Evolutionary conservation across 1,139 yeast genomes (phyloP).

Genomic region (Debaryomycetaceae sp.): DNA sequence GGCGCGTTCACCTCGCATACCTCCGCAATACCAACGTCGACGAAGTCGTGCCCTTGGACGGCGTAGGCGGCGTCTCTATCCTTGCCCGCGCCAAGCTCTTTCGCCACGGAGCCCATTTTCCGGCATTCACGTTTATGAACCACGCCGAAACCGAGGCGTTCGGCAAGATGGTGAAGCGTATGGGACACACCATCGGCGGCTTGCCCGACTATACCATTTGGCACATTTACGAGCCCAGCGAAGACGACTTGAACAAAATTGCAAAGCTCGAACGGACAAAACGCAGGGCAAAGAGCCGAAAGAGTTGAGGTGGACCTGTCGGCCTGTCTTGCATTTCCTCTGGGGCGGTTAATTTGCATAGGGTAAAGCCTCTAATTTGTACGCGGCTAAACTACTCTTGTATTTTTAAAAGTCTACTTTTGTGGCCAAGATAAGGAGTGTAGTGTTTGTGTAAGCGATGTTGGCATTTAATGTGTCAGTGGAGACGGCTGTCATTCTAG

Average conservation of each 20-base stretch:
- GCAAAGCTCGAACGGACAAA: conserved; percentile 62
- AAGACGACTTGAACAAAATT: conserved; percentile 72
- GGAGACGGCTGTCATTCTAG: no score
- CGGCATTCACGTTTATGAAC: conserved; percentile 78
- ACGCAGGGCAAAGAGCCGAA: no score
- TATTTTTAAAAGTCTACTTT: no score
- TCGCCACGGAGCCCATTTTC: conserved; percentile 75
- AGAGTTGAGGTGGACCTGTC: no score
- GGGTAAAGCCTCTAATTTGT: no score
- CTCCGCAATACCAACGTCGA: conserved; percentile 55
- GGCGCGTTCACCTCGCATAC: conserved; percentile 77
- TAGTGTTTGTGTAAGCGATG: no score
- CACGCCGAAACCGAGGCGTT: conserved; percentile 93
- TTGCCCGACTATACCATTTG: conserved; percentile 83
- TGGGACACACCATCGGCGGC: conserved; percentile 79
- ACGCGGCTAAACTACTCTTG: no score
- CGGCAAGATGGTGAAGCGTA: conserved; percentile 73
- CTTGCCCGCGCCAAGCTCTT: conserved; percentile 75
- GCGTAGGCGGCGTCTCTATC: conserved; percentile 86
- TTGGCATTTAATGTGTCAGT: no score
- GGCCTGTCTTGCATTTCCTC: no score
- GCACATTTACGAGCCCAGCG: conserved; percentile 87
- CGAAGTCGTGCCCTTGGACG: conserved; percentile 67
- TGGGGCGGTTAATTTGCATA: no score
- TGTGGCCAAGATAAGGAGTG: no score